Conservation (phyloP, 495 filamentous ascomycete species). For the Aspergillus sclerotiicarbonarius region DNA sequence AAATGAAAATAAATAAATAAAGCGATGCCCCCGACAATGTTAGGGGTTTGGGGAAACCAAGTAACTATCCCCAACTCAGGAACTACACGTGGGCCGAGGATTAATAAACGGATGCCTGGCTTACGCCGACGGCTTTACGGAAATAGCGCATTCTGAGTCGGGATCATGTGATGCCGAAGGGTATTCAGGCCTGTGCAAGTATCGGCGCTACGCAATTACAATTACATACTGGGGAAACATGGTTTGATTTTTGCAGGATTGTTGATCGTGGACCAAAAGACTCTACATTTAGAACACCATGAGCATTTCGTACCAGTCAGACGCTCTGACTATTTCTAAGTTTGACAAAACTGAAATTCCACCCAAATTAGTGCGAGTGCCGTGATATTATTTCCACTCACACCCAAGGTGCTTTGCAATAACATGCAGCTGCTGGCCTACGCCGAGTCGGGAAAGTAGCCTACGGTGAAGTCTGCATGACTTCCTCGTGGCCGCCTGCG, state of each 20-base stretch:
- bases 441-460: slow-evolving; percentile 8
- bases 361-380: slow-evolving; percentile 22
- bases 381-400: slow-evolving; percentile 20
- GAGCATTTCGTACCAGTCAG: slow-evolving; percentile 39
- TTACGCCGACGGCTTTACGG: slow-evolving; percentile 7
- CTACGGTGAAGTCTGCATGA: slow-evolving; percentile 51
- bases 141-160: background rate
- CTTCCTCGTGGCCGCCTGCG: slow-evolving; percentile 46
- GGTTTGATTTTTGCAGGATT: slow-evolving; percentile 19
- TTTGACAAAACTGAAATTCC: slow-evolving; percentile 29
- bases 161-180: slow-evolving; percentile 5
- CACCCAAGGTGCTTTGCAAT: slow-evolving; percentile 15
- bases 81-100: background rate
- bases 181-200: background rate
- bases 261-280: slow-evolving; percentile 31
- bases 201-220: slow-evolving; percentile 4
- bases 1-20: background rate
- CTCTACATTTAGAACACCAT: slow-evolving; percentile 48
- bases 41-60: too few relatives aligned
- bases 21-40: background rate
- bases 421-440: slow-evolving; percentile 6
- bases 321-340: slow-evolving; percentile 41
- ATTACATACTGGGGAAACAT: slow-evolving; percentile 2
- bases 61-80: background rate
- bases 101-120: slow-evolving; percentile 4